phyloP scores from a whole-genome alignment of 2,329 filamentous ascomycete genomes.

The Verticillium nonalfalfae region DNA sequence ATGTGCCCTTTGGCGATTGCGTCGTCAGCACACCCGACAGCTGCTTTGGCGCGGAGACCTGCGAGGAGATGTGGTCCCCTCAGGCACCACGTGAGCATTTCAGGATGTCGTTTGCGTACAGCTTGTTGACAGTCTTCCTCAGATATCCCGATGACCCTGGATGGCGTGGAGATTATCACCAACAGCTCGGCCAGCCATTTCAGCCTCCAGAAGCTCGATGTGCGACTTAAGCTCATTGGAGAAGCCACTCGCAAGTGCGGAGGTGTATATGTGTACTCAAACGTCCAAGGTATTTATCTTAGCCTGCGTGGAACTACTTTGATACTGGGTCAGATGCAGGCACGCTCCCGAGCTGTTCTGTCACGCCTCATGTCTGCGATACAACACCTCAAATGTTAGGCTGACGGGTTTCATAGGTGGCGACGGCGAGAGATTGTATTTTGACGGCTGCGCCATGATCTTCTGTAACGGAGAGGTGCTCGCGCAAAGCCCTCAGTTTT shows the following conservation, averaged over 20 bases:
- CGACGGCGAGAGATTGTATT: slow-evolving; percentile 47
- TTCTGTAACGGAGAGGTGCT: slow-evolving; percentile 57
- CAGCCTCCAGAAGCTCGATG: slow-evolving; percentile 53
- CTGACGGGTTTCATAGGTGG: slow-evolving; percentile 41
- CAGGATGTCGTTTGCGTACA: neutral
- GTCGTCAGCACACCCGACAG: slow-evolving; percentile 56
- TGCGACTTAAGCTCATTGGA: slow-evolving; percentile 55
- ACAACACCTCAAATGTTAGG: neutral
- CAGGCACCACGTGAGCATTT: slow-evolving; percentile 19
- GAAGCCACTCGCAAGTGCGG: slow-evolving; percentile 51
- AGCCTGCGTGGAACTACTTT: too few relatives aligned
- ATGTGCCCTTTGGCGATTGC: slow-evolving; percentile 62
- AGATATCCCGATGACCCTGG: slow-evolving; percentile 35
- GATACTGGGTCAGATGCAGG: too few relatives aligned
- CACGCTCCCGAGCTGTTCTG: neutral
- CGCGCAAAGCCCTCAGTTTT: slow-evolving; percentile 48
- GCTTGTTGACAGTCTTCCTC: neutral
- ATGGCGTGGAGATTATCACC: slow-evolving; percentile 66
- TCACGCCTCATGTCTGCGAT: neutral
- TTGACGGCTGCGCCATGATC: slow-evolving; percentile 53
- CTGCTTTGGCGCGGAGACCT: slow-evolving; percentile 50
- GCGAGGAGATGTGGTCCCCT: slow-evolving; percentile 62
- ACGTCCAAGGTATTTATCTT: slow-evolving; percentile 19
- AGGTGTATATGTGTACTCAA: slow-evolving; percentile 49
- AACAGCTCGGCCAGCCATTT: slow-evolving; percentile 67